Conservation (phyloP, 2,329 filamentous ascomycete genomes). For the Penicillium paneum region DNA sequence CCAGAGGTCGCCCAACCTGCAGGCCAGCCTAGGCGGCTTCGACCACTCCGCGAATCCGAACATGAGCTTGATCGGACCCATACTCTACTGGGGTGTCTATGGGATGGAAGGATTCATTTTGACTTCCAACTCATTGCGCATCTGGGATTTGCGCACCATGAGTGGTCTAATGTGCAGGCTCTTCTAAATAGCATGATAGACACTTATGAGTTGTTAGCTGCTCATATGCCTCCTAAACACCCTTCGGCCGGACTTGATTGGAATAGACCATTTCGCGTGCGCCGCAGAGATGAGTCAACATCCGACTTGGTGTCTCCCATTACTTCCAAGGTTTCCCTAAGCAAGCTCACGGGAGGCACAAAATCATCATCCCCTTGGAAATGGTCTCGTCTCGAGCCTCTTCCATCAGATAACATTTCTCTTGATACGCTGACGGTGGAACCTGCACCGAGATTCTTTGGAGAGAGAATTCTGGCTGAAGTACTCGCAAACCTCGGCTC, state of each 20-base stretch:
- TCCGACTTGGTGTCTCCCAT: conserved; percentile 1
- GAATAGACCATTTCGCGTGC: conserved; percentile 3
- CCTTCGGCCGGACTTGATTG: conserved; percentile 12
- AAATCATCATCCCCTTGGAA: neutral
- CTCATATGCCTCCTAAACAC: conserved; percentile 14
- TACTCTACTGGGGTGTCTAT: conserved; percentile 33
- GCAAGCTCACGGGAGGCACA: conserved; percentile 28
- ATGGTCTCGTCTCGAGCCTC: conserved; percentile 2
- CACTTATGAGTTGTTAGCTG: conserved; percentile 28
- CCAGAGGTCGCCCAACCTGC: conserved; percentile 1
- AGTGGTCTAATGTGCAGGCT: conserved; percentile 42
- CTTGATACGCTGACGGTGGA: conserved; percentile 26
- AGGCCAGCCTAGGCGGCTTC: neutral
- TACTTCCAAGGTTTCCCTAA: conserved; percentile 24
- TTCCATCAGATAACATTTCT: conserved; percentile 7
- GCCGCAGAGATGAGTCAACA: neutral
- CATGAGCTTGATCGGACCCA: conserved; percentile 25
- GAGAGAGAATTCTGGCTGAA: conserved; percentile 33
- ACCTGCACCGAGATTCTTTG: conserved; percentile 24
- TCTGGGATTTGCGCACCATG: conserved; percentile 39
- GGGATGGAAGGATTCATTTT: conserved; percentile 26
- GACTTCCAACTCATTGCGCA: conserved; percentile 39
- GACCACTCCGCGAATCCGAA: conserved; percentile 14
- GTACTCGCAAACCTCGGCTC: conserved; percentile 40
- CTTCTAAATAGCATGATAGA: conserved; percentile 41